A percentile compares a stretch with the other conserved stretches of the same genome.
Evolutionary conservation across 2,329 filamentous ascomycete genomes (phyloP).

Genomic region (Lecanicillium sp.): DNA sequence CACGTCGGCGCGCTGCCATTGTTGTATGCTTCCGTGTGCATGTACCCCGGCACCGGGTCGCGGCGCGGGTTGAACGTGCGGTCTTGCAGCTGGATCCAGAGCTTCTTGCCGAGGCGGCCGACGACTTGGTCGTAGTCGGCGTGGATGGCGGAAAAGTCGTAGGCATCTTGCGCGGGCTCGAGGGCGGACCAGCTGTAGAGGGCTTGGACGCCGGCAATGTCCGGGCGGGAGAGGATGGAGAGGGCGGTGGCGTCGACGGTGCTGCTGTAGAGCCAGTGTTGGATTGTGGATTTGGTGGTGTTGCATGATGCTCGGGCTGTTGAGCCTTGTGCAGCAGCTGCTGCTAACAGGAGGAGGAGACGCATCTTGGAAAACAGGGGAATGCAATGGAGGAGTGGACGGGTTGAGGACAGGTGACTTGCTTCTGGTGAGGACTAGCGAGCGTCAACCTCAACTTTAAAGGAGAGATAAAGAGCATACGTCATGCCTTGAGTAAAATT

Average conservation of each 20-base stretch:
- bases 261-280: constrained; percentile 8
- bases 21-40: constrained; percentile 11
- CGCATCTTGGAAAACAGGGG: too few species aligned
- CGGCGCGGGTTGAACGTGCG: constrained; percentile 8
- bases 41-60: constrained; percentile 12
- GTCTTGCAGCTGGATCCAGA: constrained; percentile 16
- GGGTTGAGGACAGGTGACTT: too few species aligned
- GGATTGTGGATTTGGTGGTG: not conserved
- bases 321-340: too few species aligned
- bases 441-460: too few species aligned
- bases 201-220: constrained; percentile 10
- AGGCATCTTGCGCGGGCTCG: constrained; percentile 2
- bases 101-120: constrained; percentile 12
- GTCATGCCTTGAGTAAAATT: too few species aligned
- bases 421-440: too few species aligned
- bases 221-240: constrained; percentile 7
- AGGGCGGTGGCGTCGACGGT: constrained; percentile 4
- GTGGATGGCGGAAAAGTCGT: constrained; percentile 1
- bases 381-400: too few species aligned
- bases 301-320: too few species aligned
- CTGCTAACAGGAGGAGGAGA: too few species aligned
- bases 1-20: constrained; percentile 14
- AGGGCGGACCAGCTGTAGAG: constrained; percentile 12
- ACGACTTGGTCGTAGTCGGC: constrained; percentile 21
- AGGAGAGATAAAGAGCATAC: too few species aligned